Base-by-base conservation (phyloP, 73 alveolate genomes). In the Paramecium pentaurelia region DNA sequence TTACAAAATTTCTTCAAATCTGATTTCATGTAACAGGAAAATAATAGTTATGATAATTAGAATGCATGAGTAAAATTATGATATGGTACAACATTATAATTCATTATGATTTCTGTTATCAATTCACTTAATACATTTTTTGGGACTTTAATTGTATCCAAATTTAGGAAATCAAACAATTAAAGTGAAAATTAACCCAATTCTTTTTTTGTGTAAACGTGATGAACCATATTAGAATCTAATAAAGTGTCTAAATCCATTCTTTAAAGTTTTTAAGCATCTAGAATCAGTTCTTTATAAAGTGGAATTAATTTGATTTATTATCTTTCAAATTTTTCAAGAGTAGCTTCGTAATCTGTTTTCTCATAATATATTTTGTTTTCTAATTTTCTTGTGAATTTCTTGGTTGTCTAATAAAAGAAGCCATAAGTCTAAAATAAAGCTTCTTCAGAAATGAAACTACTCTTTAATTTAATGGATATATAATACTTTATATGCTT, bases 31-130 rank as follows among this genome's bases (percentile, higher is more conserved):
- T 71, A 89, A 27, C 71, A 59, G 1, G 86, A 58, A 83, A 89
- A 89, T 25, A 89, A 54, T 83, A 89, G 22, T 64, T 89, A 18
- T 14, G 85, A 47, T 71, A 89, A 83, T 71, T 89, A 71, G 47
- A 89, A 89, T 37, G 91, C 94, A 71, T 89, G 94, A 3, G 94
- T 89, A 37, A 77, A 89, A 47, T 89, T 89, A 64, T 89, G 94
- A 32, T 89, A 89, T 6, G 94, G 92, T 34, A 89, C 84, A 9
- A 89, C 94, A 89, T 89, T 89, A 71, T 89, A 89, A 40, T 89
- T 89, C 83, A 71, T 40, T 28, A 58, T 27, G 20, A 89, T 71
- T 45, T 89, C 94, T 70, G 77, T 49, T 14, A 89, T 40, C 32
- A 89, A 32, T 14, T 73, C 75, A 16, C 58, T 54, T 4, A 89